Conservation (phyloP, 495 filamentous ascomycete genomes). For the Pyrenopolyporus hunteri region DNA sequence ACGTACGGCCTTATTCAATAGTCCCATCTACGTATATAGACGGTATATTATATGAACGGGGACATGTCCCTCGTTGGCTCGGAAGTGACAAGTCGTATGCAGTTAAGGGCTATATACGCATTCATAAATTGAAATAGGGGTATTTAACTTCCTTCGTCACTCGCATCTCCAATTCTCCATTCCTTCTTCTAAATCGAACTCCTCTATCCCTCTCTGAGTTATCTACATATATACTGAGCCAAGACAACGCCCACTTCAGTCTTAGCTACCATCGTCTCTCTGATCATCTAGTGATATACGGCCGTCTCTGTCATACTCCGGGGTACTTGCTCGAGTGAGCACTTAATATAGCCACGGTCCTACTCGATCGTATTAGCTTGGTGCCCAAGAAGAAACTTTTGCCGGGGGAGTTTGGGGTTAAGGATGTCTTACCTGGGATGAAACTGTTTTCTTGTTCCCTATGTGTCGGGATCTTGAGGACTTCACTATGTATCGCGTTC, state of each 20-base stretch:
- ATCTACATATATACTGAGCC: no score
- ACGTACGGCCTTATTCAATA: not conserved
- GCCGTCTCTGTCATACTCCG: slow-evolving; percentile 10
- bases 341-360: slow-evolving; percentile 36
- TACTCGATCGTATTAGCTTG: slow-evolving; percentile 14
- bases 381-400: slow-evolving; percentile 5
- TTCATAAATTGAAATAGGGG: slow-evolving; percentile 6
- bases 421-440: slow-evolving; percentile 38
- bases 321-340: not conserved
- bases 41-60: not conserved
- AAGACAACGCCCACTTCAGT: no score
- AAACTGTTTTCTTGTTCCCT: slow-evolving; percentile 43
- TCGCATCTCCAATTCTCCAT: slow-evolving; percentile 3
- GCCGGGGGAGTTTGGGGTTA: not conserved
- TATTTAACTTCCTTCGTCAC: slow-evolving; percentile 1
- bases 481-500: slow-evolving; percentile 49
- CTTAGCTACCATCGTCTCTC: slow-evolving; percentile 3
- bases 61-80: no score
- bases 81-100: slow-evolving; percentile 3
- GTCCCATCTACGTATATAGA: no score
- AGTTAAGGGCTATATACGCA: slow-evolving; percentile 8
- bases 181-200: not conserved
- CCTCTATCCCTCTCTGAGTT: not conserved
- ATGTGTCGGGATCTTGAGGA: slow-evolving; percentile 48
- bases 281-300: slow-evolving; percentile 10